Conservation (phyloP, 169 alveolate species). For the Eimeria acervulina region DNA sequence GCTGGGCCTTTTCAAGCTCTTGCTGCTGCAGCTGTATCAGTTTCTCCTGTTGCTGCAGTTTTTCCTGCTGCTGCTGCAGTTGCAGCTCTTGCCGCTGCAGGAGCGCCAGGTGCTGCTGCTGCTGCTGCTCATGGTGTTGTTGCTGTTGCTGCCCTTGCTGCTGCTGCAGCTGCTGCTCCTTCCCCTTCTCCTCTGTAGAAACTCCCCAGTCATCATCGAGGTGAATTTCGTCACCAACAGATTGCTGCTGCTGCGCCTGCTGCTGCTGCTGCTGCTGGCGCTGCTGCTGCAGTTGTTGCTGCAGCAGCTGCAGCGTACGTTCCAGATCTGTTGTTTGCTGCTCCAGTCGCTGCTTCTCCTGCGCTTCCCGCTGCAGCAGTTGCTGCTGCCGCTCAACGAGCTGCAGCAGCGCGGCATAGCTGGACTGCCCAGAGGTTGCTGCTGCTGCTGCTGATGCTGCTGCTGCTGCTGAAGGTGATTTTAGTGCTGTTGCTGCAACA, state of each 20-base stretch:
- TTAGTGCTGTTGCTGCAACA: neutral
- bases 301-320: conserved; percentile 52
- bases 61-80: conserved; percentile 11
- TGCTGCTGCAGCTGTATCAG: conserved; percentile 37
- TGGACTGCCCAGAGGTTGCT: conserved; percentile 1
- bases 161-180: conserved; percentile 25
- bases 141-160: conserved; percentile 38
- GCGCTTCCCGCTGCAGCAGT: conserved; percentile 67
- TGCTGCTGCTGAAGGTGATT: neutral
- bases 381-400: conserved; percentile 67
- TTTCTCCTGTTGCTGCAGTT: neutral
- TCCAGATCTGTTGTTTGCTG: conserved; percentile 59
- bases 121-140: conserved; percentile 17
- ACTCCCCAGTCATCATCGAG: conserved; percentile 24
- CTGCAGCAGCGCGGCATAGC: conserved; percentile 65
- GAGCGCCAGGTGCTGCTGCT: neutral
- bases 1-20: conserved; percentile 21
- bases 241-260: conserved; percentile 54
- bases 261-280: conserved; percentile 45
- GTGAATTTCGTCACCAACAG: neutral
- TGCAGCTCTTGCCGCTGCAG: conserved; percentile 35
- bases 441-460: conserved; percentile 46
- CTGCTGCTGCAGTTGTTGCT: conserved; percentile 57
- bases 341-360: conserved; percentile 53
- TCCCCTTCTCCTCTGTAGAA: neutral